phyloP scores from a whole-genome alignment of 2,329 filamentous ascomycete species.

The Talaromyces sp. region DNA sequence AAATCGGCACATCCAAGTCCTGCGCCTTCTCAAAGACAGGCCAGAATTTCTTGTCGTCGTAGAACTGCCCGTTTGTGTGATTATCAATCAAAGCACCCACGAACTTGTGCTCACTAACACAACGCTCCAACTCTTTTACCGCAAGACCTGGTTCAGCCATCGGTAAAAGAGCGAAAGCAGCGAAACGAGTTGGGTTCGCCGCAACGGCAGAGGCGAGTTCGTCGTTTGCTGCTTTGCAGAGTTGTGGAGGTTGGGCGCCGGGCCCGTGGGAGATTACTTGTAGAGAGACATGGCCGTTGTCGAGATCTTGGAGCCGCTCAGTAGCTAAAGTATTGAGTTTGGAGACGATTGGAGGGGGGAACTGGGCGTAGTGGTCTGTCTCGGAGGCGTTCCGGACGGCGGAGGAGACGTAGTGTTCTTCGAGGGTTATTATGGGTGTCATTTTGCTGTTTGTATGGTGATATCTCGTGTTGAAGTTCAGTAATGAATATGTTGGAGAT shows the following conservation, averaged over 20 bases:
- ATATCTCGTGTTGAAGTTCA: not conserved
- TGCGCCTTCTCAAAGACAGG: constrained; percentile 43
- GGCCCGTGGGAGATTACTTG: constrained; percentile 22
- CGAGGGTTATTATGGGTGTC: constrained; percentile 22
- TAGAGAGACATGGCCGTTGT: constrained; percentile 17
- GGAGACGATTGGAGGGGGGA: constrained; percentile 17
- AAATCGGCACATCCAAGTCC: constrained; percentile 50
- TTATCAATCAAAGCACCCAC: constrained; percentile 50
- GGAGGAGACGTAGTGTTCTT: constrained; percentile 22
- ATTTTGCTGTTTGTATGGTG: constrained; percentile 13
- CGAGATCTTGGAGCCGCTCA: constrained; percentile 16
- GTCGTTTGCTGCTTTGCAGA: constrained; percentile 29
- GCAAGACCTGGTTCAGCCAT: constrained; percentile 37
- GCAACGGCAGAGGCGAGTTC: constrained; percentile 31
- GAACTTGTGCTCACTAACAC: constrained; percentile 45
- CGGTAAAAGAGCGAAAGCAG: constrained; percentile 44
- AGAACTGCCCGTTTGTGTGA: constrained; percentile 38
- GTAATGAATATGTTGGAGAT: not conserved
- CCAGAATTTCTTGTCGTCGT: constrained; percentile 45
- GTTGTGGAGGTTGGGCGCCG: constrained; percentile 11
- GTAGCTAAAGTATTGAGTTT: constrained; percentile 18
- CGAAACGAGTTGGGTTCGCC: constrained; percentile 36
- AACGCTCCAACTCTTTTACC: constrained; percentile 36
- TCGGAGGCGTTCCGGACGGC: constrained; percentile 17
- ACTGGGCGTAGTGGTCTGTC: constrained; percentile 19